A percentile compares a stretch with the other conserved stretches of the same genome.
phyloP scores from a whole-genome alignment of 78 protist species.

The Goniomonas avonlea region DNA sequence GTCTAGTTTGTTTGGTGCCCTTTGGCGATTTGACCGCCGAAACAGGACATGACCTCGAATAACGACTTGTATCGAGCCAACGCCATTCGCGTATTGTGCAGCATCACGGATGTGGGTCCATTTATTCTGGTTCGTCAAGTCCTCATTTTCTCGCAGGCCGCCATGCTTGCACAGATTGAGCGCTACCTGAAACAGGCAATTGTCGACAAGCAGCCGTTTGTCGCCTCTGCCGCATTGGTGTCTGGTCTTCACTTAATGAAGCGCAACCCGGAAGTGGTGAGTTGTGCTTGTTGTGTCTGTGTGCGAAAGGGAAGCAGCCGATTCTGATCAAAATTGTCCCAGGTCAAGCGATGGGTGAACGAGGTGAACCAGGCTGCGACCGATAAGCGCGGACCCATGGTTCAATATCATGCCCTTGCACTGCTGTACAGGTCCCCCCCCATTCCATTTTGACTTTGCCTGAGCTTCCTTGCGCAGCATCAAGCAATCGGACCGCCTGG shows the following conservation, averaged over 20 bases:
- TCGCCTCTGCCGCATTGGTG: slow-evolving; percentile 89
- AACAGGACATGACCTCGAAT: slow-evolving; percentile 72
- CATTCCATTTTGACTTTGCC: too few species aligned
- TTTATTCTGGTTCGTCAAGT: too few species aligned
- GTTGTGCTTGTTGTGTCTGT: not conserved
- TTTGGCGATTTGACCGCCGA: too few species aligned
- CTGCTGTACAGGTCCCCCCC: slow-evolving; percentile 44
- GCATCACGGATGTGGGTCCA: slow-evolving; percentile 56
- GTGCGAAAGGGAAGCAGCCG: not conserved
- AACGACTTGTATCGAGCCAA: slow-evolving; percentile 78
- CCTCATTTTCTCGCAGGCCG: too few species aligned
- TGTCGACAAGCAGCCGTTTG: slow-evolving; percentile 82
- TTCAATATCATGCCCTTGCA: slow-evolving; percentile 91
- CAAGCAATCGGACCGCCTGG: slow-evolving; percentile 74
- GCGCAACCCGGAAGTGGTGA: slow-evolving; percentile 66
- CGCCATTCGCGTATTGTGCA: slow-evolving; percentile 85
- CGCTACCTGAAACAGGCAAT: slow-evolving; percentile 89
- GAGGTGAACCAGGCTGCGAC: slow-evolving; percentile 55
- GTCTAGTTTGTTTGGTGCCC: too few species aligned
- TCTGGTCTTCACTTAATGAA: slow-evolving; percentile 73
- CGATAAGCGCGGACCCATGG: slow-evolving; percentile 54
- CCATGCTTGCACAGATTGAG: slow-evolving; percentile 66
- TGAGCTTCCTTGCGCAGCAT: slow-evolving; percentile 68
- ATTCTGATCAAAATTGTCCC: not conserved
- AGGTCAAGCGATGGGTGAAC: slow-evolving; percentile 62